Evolutionary conservation across 768 basidiomycete species (phyloP).

Genomic region (Russula virescens): DNA sequence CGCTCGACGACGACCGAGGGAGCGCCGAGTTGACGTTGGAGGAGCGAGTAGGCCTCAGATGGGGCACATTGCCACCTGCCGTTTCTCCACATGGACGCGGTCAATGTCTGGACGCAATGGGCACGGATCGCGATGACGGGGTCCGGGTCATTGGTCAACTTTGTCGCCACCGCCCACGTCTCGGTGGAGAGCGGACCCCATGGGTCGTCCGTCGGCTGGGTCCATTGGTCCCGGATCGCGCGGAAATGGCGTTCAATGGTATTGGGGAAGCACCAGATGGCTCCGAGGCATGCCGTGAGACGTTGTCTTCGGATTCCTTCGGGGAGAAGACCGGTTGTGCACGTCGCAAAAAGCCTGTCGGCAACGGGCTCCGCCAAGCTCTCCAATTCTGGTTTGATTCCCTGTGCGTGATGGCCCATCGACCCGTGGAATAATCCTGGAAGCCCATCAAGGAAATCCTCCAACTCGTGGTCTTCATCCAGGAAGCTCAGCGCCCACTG

Average conservation of each 20-base stretch:
- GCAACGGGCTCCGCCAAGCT: background rate
- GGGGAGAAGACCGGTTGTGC: constrained; percentile 8
- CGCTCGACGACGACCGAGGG: background rate
- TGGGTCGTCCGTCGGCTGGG: background rate
- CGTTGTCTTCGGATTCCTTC: constrained; percentile 7
- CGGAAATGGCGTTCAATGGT: constrained; percentile 2
- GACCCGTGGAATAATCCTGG: constrained; percentile 7
- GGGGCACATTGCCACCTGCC: constrained; percentile 11
- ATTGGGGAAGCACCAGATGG: constrained; percentile 8
- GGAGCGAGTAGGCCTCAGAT: background rate
- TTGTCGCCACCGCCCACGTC: constrained; percentile 4
- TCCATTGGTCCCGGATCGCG: constrained; percentile 6
- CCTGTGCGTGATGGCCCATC: background rate
- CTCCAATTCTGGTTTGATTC: background rate
- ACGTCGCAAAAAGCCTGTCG: constrained; percentile 2
- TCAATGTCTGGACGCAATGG: constrained; percentile 10
- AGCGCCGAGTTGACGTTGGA: constrained; percentile 6
- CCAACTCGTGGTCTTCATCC: constrained; percentile 14
- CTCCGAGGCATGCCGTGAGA: constrained; percentile 4
- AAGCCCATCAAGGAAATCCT: constrained; percentile 14
- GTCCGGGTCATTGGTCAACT: background rate
- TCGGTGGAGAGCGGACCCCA: constrained; percentile 15
- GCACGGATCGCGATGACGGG: no score
- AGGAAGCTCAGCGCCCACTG: constrained; percentile 9
- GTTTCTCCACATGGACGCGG: background rate